Evolutionary conservation across 2,329 filamentous ascomycete genomes (phyloP).

Genomic region (Sclerotinia spermophila): DNA sequence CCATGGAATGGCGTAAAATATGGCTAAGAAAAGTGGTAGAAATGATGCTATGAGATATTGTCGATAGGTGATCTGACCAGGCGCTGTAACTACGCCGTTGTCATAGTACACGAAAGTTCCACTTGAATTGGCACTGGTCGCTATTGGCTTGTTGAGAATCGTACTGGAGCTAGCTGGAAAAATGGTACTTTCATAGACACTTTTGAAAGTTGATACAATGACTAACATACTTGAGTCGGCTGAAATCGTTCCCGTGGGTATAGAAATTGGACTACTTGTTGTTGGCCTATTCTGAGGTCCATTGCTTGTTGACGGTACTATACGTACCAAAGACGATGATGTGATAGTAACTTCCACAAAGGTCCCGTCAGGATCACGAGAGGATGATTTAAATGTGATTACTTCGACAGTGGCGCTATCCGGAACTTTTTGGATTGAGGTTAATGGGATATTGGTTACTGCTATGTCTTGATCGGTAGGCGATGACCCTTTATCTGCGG

Average conservation of each 20-base stretch:
- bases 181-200: background rate
- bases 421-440: background rate
- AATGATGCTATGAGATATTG: constrained; percentile 11
- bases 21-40: background rate
- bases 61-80: background rate
- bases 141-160: background rate
- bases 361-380: background rate
- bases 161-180: background rate
- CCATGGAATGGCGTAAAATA: constrained; percentile 8
- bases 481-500: background rate
- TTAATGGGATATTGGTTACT: too few species aligned
- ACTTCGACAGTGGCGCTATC: background rate
- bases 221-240: background rate
- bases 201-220: background rate
- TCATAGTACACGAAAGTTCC: background rate
- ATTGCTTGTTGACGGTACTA: background rate
- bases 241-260: background rate
- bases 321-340: background rate
- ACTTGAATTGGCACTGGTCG: constrained; percentile 8
- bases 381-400: background rate
- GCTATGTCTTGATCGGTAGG: background rate
- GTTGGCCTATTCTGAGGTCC: background rate
- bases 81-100: background rate
- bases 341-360: background rate
- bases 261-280: too few species aligned